These are phyloP conservation scores for Ustulina deusta DNA, from an alignment of 2,329 filamentous ascomycete species.

Conservation along the genomic window DNA sequence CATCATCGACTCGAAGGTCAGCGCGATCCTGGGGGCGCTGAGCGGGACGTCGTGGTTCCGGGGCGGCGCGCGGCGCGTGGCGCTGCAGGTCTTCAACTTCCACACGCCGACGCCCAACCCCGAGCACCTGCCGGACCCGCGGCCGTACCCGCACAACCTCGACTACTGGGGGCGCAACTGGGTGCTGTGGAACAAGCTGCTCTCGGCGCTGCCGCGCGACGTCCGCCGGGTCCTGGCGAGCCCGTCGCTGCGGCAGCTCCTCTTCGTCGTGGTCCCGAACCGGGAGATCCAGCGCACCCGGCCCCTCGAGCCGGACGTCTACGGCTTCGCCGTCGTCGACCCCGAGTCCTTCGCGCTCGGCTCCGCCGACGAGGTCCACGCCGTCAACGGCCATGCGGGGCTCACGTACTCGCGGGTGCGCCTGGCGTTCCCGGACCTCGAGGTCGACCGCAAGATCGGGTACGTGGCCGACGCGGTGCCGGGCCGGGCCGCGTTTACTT, in stretches of 20 bases:
- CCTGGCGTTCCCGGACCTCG: neutral
- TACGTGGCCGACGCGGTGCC: conserved; percentile 4
- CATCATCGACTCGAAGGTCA: conserved; percentile 14
- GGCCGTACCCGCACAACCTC: neutral
- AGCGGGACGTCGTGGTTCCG: conserved; percentile 11
- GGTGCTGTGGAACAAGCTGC: conserved; percentile 17
- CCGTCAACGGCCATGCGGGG: neutral
- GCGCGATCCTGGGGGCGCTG: neutral
- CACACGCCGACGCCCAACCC: neutral
- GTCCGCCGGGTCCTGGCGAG: neutral
- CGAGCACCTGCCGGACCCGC: neutral
- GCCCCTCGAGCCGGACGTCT: neutral
- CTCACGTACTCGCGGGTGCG: neutral
- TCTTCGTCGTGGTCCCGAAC: conserved; percentile 23
- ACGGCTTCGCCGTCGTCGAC: neutral
- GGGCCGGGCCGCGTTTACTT: neutral
- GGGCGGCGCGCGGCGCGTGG: conserved; percentile 3
- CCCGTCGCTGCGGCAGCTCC: neutral
- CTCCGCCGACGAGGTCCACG: neutral
- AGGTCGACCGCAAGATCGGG: neutral
- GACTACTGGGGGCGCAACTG: conserved; percentile 12
- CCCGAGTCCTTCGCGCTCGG: neutral
- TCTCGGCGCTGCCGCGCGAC: neutral
- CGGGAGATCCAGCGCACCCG: neutral
- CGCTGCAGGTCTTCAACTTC: conserved; percentile 23